These are phyloP conservation scores for Mortierella sp. DNA, from an alignment of 371 early-diverging fungal genomes.

Conservation along the genomic window DNA sequence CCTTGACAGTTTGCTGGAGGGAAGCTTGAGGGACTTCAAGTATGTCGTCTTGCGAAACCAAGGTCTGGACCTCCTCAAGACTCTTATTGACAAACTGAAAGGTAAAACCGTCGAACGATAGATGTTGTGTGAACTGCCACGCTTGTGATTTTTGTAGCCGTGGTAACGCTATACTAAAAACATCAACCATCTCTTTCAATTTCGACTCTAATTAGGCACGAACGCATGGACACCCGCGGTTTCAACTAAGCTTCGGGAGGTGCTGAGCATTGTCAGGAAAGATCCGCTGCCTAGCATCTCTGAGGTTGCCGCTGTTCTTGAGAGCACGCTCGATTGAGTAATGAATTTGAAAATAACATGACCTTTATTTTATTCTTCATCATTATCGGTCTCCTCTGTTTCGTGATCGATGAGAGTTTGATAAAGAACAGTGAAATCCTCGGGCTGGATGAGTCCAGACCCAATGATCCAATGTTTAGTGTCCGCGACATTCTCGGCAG, in stretches of 20 bases:
- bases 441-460: slow-evolving; percentile 38
- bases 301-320: slow-evolving; percentile 32
- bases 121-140: no score
- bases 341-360: not conserved
- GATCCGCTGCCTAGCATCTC: slow-evolving; percentile 47
- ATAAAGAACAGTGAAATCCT: slow-evolving; percentile 38
- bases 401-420: slow-evolving; percentile 34
- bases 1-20: slow-evolving; percentile 39
- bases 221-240: slow-evolving; percentile 11
- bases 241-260: slow-evolving; percentile 20
- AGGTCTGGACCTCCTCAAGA: slow-evolving; percentile 39
- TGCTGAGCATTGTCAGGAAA: slow-evolving; percentile 19
- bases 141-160: not conserved
- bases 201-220: slow-evolving; percentile 19
- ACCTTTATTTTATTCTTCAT: not conserved
- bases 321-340: not conserved
- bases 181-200: not conserved
- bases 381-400: not conserved
- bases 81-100: slow-evolving; percentile 28
- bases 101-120: slow-evolving; percentile 19
- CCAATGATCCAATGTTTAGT: slow-evolving; percentile 44
- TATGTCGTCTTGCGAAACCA: slow-evolving; percentile 41
- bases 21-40: slow-evolving; percentile 47
- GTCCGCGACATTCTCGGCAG: slow-evolving; percentile 1
- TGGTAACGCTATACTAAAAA: not conserved